Evolutionary conservation across 139 green algal genomes (phyloP).

Genomic region (Limnomonas spitsbergensis): DNA sequence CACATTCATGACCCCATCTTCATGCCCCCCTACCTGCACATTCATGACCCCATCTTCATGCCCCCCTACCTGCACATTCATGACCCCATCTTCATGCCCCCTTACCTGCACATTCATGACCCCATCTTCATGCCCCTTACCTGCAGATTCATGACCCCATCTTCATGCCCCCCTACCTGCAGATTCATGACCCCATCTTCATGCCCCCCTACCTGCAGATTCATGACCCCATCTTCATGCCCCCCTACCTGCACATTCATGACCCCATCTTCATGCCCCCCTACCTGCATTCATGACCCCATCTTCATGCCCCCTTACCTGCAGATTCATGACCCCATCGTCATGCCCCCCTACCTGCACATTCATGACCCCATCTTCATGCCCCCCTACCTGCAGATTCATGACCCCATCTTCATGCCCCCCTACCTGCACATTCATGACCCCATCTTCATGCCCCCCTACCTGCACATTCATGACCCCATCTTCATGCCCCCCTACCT

Average conservation of each 20-base stretch:
- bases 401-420: no score
- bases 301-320: slow-evolving; percentile 4
- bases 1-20: slow-evolving; percentile 15
- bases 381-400: neutral
- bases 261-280: neutral
- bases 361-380: neutral
- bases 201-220: neutral
- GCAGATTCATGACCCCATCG: slow-evolving; percentile 15
- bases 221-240: no score
- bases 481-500: no score
- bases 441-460: neutral
- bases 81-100: no score
- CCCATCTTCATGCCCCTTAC: neutral
- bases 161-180: no score
- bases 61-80: neutral
- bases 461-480: slow-evolving; percentile 18
- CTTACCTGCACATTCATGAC: neutral
- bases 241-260: no score
- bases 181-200: neutral
- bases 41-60: neutral
- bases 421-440: neutral
- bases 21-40: no score
- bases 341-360: no score
- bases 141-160: slow-evolving; percentile 16
- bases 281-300: neutral